Conservation (phyloP, 176 grass and related monocot species). For the Bothriochloa decipiens region DNA sequence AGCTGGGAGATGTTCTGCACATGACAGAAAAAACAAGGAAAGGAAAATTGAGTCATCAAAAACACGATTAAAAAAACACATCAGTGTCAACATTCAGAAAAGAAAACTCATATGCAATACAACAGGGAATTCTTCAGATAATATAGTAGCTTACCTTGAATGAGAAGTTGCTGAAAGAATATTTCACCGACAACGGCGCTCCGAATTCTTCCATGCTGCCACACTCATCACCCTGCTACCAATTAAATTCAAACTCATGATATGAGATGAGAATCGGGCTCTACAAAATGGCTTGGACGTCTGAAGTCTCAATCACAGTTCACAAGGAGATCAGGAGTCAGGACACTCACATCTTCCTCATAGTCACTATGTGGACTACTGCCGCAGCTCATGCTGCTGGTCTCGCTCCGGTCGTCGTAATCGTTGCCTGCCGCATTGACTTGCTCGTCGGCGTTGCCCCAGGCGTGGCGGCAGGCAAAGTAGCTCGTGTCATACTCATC, state of each 20-base stretch:
- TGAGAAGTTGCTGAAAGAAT: constrained; percentile 99
- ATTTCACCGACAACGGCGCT: constrained; percentile 67
- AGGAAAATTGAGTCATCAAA: not conserved
- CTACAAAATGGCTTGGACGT: not conserved
- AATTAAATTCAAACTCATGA: not conserved
- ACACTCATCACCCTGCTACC: constrained; percentile 76
- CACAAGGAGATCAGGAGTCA: not conserved
- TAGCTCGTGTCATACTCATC: constrained; percentile 98
- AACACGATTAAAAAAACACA: not conserved
- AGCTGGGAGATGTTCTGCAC: constrained; percentile 92
- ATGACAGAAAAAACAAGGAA: not conserved
- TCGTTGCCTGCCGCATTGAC: constrained; percentile 44
- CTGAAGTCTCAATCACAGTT: not conserved
- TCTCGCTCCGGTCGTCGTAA: constrained; percentile 70
- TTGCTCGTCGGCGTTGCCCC: constrained; percentile 58
- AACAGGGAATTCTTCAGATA: not conserved
- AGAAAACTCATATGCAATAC: not conserved
- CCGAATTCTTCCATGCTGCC: constrained; percentile 94
- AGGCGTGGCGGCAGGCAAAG: constrained; percentile 80
- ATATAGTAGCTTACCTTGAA: constrained; percentile 66
- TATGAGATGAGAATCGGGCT: not conserved
- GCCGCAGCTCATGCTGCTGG: constrained; percentile 78
- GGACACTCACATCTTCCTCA: constrained; percentile 81
- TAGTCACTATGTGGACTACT: constrained; percentile 71
- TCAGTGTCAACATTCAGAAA: not conserved